These are phyloP conservation scores for Amylocystis lapponica DNA, from an alignment of 768 basidiomycete genomes.

Conservation along the genomic window DNA sequence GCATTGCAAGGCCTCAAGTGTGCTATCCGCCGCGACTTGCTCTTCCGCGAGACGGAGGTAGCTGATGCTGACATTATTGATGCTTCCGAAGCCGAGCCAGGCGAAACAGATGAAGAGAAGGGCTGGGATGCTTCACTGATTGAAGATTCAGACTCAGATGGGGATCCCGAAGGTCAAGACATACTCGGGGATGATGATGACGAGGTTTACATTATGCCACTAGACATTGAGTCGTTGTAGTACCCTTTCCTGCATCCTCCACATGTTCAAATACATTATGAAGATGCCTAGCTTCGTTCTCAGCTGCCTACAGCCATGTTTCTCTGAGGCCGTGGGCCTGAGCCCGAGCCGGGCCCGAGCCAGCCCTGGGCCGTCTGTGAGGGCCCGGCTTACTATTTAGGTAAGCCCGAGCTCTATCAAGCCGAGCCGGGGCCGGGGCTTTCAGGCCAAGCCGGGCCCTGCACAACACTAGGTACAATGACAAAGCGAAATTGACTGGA, in stretches of 20 bases:
- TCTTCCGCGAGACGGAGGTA: too few species aligned
- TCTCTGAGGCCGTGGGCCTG: too few species aligned
- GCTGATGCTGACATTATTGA: not conserved
- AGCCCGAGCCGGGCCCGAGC: constrained; percentile 6
- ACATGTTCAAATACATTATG: too few species aligned
- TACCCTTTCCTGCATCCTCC: too few species aligned
- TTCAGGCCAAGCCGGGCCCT: constrained; percentile 23
- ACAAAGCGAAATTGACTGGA: too few species aligned
- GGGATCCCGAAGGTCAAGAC: constrained; percentile 1
- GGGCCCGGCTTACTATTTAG: constrained; percentile 8
- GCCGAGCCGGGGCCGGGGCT: constrained; percentile 20
- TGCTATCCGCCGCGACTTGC: constrained; percentile 5
- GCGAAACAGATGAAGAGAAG: not conserved
- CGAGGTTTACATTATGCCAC: too few species aligned
- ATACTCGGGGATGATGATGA: too few species aligned
- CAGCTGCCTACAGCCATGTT: too few species aligned
- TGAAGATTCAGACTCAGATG: not conserved
- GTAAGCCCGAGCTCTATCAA: constrained; percentile 12
- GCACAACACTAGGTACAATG: constrained; percentile 9
- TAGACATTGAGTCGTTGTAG: too few species aligned
- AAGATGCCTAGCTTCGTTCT: too few species aligned
- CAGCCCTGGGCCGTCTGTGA: not conserved
- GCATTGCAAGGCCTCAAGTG: constrained; percentile 21
- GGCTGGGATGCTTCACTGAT: constrained; percentile 1
- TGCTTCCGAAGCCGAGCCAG: not conserved